Evolutionary conservation across 306 rosid genomes (phyloP).

Genomic region (Quercus glauca): DNA sequence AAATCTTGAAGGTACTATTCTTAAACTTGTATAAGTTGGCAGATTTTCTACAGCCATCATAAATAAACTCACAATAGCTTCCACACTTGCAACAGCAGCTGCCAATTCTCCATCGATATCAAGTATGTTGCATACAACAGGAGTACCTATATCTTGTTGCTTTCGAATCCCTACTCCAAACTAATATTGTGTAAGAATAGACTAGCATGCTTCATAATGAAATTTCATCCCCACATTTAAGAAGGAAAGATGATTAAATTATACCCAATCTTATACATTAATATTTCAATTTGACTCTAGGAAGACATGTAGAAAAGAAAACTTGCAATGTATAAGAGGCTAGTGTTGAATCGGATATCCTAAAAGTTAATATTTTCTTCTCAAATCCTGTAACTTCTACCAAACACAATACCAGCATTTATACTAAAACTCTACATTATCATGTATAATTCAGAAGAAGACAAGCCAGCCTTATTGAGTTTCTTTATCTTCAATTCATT

Average conservation of each 20-base stretch:
- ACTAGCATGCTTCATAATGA: neutral
- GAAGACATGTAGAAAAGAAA: conserved; percentile 1
- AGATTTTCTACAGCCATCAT: conserved; percentile 20
- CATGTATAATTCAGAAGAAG: neutral
- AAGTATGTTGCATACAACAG: conserved; percentile 77
- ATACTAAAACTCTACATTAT: neutral
- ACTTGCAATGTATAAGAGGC: neutral
- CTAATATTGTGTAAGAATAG: neutral
- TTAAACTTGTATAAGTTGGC: conserved; percentile 24
- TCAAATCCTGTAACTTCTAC: neutral
- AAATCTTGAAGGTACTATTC: conserved; percentile 8
- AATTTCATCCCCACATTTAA: neutral
- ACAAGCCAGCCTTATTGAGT: neutral
- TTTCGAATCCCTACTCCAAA: conserved; percentile 66
- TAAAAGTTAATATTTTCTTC: neutral
- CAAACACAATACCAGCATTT: neutral
- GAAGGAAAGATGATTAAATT: neutral
- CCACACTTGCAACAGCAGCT: conserved; percentile 82
- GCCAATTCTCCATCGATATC: conserved; percentile 72
- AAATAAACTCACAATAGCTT: conserved; percentile 66
- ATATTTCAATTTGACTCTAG: conserved; percentile 4
- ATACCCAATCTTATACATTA: neutral
- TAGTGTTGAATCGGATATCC: neutral
- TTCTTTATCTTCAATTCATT: neutral
- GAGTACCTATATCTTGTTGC: conserved; percentile 61